Base-by-base conservation (phyloP, 352 stramenopile species). In the Phytophthora pini region DNA sequence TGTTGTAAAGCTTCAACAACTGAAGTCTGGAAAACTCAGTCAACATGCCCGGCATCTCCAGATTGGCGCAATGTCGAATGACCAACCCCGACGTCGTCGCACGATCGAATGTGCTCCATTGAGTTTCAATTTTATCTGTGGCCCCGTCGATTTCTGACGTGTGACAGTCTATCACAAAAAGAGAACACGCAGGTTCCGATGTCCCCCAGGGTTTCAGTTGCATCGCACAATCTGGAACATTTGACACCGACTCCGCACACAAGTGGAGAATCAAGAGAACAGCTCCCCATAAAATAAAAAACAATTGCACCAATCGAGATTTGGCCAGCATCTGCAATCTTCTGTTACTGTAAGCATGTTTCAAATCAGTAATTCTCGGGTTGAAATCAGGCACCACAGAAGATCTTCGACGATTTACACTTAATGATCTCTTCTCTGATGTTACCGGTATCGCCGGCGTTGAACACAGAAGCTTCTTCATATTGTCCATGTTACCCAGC, bases 1-100 rank as follows among this genome's bases (percentile, higher is more conserved):
- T 74, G n/a, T 84, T 76, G 69, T 81, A 83, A 15, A 87, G 43
- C 7, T 67, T 66, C 7, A 71, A 10, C 7, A 51, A 17, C 10
- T 74, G 73, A 15, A 89, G 40, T 10, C 56, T 31, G 13, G 73
- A 69, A 32, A 87, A 60, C 20, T 77, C 47, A 1, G 41, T 47
- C 13, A 87, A 56, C 0, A n/a, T 49, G 0, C 51, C 22, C 1
- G 79, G 76, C 13, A 86, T 59, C 31, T 77, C 60, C 2, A 88
- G 52, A 3, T 52, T 12, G 0, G 65, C 13, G 8, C 79, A 86
- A 31, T 79, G 50, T 2, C 63, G 47, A 48, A 80, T 74, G 12
- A 68, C 53, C 11, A 73, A 8, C 4, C 59, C 40, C 4, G 55
- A 48, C 0, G 74, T 20, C 12, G 67, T 65, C 4, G 45, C 36